Evolutionary conservation across 2,329 filamentous ascomycete species (phyloP).

Genomic region (Fusarium phyllophilum): DNA sequence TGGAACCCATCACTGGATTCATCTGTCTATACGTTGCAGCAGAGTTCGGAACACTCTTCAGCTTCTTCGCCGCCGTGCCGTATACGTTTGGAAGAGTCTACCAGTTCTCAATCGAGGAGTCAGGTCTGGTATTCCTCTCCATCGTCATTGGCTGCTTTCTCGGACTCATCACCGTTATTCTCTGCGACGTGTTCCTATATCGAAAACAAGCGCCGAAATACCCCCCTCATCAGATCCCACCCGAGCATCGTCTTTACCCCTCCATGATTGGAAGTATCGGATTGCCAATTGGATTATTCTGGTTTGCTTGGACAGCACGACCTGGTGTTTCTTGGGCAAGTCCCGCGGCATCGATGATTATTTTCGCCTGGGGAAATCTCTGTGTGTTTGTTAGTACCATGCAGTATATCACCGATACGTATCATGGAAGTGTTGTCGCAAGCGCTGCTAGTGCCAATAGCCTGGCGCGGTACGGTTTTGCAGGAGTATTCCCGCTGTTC

Average conservation of each 20-base stretch:
- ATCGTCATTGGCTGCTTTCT: conserved; percentile 58
- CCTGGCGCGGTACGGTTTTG: conserved; percentile 64
- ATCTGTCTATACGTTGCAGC: conserved; percentile 61
- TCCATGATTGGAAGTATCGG: conserved; percentile 68
- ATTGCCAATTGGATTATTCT: conserved; percentile 65
- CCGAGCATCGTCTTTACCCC: conserved; percentile 67
- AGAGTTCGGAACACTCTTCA: conserved; percentile 63
- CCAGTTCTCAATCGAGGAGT: conserved; percentile 55
- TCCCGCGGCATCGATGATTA: conserved; percentile 61
- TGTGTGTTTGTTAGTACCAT: conserved; percentile 65
- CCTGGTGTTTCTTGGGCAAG: conserved; percentile 60
- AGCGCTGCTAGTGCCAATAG: conserved; percentile 69
- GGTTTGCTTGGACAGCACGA: conserved; percentile 68
- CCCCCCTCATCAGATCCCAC: conserved; percentile 53
- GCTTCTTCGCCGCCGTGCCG: conserved; percentile 63
- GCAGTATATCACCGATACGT: conserved; percentile 66
- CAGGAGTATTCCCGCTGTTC: conserved; percentile 69
- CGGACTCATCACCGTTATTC: conserved; percentile 53
- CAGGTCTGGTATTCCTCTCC: conserved; percentile 57
- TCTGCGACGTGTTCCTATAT: conserved; percentile 57
- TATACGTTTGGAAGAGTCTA: conserved; percentile 60
- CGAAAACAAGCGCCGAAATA: conserved; percentile 47
- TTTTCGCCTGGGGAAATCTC: conserved; percentile 70
- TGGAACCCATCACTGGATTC: conserved; percentile 71
- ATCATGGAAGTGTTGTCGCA: conserved; percentile 64